A percentile compares a stretch with the other conserved stretches of the same genome.
Conservation (phyloP, 345 rosid species). For the Mallotus nudiflorus region DNA sequence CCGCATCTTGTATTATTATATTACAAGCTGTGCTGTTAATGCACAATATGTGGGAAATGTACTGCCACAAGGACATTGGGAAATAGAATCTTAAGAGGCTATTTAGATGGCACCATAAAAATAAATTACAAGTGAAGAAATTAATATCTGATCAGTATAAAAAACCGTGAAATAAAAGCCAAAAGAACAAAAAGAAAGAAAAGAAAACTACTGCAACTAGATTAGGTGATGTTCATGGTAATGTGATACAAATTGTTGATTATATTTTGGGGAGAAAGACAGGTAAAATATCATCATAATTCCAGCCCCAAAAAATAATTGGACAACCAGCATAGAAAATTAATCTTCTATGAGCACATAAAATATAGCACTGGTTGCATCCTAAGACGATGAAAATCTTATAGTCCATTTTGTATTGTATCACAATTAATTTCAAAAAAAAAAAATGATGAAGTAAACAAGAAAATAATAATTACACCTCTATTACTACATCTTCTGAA, state of each 20-base stretch:
- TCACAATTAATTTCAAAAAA: constrained; percentile 1
- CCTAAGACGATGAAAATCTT: too few species aligned
- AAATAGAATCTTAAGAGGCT: neutral
- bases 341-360: too few species aligned
- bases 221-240: too few species aligned
- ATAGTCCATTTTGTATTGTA: neutral
- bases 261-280: too few species aligned
- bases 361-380: too few species aligned
- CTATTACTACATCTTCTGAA: constrained; percentile 43
- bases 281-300: neutral
- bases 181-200: too few species aligned
- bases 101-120: too few species aligned
- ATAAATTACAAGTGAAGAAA: neutral
- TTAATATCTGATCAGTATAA: neutral
- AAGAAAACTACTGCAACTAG: too few species aligned
- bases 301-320: neutral
- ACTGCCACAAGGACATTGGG: neutral
- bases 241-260: too few species aligned
- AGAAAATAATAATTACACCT: constrained; percentile 39
- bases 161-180: neutral
- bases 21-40: neutral
- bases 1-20: neutral
- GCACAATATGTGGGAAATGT: neutral
- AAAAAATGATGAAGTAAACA: neutral
- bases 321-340: too few species aligned